Conservation (phyloP, 2,329 filamentous ascomycete species). For the Aspergillus luchuensis region DNA sequence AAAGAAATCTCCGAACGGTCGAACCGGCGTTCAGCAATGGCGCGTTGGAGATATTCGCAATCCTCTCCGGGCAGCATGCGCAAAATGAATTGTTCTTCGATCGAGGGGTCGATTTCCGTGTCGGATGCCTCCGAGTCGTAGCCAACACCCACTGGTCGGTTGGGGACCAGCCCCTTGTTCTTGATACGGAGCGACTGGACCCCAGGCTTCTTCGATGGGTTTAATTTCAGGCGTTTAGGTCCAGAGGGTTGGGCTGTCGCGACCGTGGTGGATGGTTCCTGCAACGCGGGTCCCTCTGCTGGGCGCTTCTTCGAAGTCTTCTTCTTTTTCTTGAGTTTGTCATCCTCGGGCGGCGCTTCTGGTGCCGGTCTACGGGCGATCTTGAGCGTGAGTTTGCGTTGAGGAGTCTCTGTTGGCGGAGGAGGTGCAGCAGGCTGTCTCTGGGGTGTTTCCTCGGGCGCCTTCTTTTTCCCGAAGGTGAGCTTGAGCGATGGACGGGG, state of each 20-base stretch:
- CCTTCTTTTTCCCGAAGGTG: slow-evolving; percentile 43
- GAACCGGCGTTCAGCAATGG: slow-evolving; percentile 75
- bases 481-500: slow-evolving; percentile 44
- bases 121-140: slow-evolving; percentile 97
- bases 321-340: slow-evolving; percentile 37
- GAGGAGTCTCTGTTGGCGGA: slow-evolving; percentile 29
- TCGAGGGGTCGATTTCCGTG: slow-evolving; percentile 79
- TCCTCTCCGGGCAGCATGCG: slow-evolving; percentile 86
- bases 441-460: slow-evolving; percentile 28
- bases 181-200: slow-evolving; percentile 60
- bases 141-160: slow-evolving; percentile 76
- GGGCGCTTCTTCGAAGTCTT: slow-evolving; percentile 44
- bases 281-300: slow-evolving; percentile 30
- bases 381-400: slow-evolving; percentile 46
- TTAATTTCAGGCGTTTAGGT: slow-evolving; percentile 44
- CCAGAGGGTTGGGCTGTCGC: slow-evolving; percentile 27
- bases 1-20: slow-evolving; percentile 78
- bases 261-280: slow-evolving; percentile 27
- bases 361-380: slow-evolving; percentile 36
- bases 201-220: slow-evolving; percentile 40
- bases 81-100: slow-evolving; percentile 86
- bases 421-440: slow-evolving; percentile 24
- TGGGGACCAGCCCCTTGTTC: slow-evolving; percentile 67
- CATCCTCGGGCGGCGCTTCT: slow-evolving; percentile 16
- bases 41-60: slow-evolving; percentile 76